Evolutionary conservation across 495 filamentous ascomycete species (phyloP), one percentile per base, ranked within the genome.

Genomic region (Aspergillus ellipticus): DNA sequence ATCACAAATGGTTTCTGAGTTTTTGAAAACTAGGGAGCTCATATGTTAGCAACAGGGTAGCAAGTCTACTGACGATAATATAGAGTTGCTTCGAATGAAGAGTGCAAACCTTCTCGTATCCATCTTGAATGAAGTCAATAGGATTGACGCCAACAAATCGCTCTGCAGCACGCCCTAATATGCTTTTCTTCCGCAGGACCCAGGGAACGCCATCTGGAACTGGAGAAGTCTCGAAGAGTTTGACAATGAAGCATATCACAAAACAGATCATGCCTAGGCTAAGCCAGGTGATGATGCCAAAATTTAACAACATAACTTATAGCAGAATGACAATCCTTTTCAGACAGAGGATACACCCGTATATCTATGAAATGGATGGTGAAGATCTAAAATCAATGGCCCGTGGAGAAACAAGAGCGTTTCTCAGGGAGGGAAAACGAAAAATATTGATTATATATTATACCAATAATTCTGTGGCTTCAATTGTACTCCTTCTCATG

Each of bases 161-260:
- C 49, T 57, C 55, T 9, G 49, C 26, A 41, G 55, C 55, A 17
- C 55, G 55, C 11, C 37, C 41, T 1, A 57, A 35, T 6, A 57
- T n/a, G 19, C 42, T 26, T 28, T 57, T 51, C 49, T 47, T 57
- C 24, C 31, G 52, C 28, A 57, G 31, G 5, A 52, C 37, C 55
- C 55, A 57, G 17, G 55, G 55, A 39, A 57, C 46, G 29, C 46
- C 42, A 33, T 52, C 46, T 16, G 55, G 55, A 7, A 57, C 55
- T 3, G 55, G 55, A 6, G 55, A 57, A 17, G 49, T 57, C 41
- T 57, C 55, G 28, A 57, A 57, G 7, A 57, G 55, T 49, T 57
- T 57, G 49, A 51, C 49, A 15, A 47, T 29, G 42, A 57, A 22
- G 20, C 55, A 57, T 11, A 51, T 8, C 13, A 57, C 20, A 9